Percentiles rank a stretch among this genome's conserved stretches.
These are phyloP conservation scores for Lichtheimia ornata DNA, from an alignment of 371 early-diverging fungal genomes.

Conservation along the genomic window DNA sequence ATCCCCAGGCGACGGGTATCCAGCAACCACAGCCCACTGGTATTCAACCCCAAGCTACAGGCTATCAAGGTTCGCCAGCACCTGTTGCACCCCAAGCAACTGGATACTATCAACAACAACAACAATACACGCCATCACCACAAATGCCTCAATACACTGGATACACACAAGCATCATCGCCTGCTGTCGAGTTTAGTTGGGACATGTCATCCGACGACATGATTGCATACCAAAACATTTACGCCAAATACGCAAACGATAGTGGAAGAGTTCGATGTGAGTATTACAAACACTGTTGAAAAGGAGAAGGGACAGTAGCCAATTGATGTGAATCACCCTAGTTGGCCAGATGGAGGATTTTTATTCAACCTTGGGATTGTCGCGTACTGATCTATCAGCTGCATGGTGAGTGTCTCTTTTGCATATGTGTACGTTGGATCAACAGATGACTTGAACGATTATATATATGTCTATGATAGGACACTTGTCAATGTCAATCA, in stretches of 20 bases:
- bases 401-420: constrained; percentile 48
- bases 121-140: constrained; percentile 10
- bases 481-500: constrained; percentile 65
- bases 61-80: constrained; percentile 22
- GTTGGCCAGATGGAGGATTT: constrained; percentile 66
- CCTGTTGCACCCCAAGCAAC: constrained; percentile 31
- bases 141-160: constrained; percentile 23
- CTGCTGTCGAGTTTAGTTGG: constrained; percentile 70
- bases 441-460: background rate
- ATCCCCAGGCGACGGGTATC: constrained; percentile 27
- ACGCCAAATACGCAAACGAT: constrained; percentile 59
- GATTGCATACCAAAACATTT: constrained; percentile 67
- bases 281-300: constrained; percentile 7
- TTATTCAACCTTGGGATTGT: constrained; percentile 58
- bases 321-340: constrained; percentile 14
- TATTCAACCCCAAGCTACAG: constrained; percentile 29
- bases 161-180: constrained; percentile 20
- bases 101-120: constrained; percentile 30
- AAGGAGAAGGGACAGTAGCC: background rate
- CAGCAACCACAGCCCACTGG: constrained; percentile 11
- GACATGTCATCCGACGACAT: constrained; percentile 73
- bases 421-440: background rate
- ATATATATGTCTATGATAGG: constrained; percentile 33
- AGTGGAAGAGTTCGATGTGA: constrained; percentile 68
- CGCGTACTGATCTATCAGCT: constrained; percentile 58